Conservation (phyloP, 2,329 filamentous ascomycete genomes). For the Colletotrichum tanaceti region DNA sequence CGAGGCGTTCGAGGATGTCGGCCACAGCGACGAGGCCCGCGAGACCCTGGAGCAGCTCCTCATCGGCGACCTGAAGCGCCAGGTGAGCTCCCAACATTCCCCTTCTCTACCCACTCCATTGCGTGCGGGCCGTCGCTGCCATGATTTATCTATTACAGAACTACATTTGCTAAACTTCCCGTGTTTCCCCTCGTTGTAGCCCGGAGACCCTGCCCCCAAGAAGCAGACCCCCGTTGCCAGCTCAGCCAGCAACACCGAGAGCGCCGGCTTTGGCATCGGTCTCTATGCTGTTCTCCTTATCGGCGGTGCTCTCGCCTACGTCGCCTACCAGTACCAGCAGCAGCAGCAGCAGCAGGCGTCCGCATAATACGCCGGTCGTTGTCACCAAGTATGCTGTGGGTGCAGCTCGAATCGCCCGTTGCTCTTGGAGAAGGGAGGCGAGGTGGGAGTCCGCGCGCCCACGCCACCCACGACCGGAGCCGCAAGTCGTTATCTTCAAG, state of each 20-base stretch:
- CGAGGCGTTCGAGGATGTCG: constrained; percentile 98
- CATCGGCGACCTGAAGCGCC: constrained; percentile 82
- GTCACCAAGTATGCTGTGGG: background rate
- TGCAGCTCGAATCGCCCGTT: constrained; percentile 1
- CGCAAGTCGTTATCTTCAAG: constrained; percentile 8
- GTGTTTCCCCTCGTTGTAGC: constrained; percentile 56
- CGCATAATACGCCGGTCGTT: constrained; percentile 29
- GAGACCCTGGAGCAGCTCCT: constrained; percentile 86
- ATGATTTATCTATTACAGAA: background rate
- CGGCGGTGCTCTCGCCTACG: constrained; percentile 81
- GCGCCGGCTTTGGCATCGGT: constrained; percentile 76
- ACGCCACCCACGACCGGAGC: constrained; percentile 6
- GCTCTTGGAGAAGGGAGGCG: constrained; percentile 1
- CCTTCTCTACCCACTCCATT: background rate
- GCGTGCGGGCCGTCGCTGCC: constrained; percentile 9
- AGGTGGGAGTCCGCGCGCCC: background rate
- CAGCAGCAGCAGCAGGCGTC: constrained; percentile 59
- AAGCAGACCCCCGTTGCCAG: constrained; percentile 62
- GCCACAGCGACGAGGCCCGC: constrained; percentile 97
- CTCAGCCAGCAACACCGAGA: constrained; percentile 59
- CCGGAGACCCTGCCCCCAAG: constrained; percentile 83
- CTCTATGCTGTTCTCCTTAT: constrained; percentile 85
- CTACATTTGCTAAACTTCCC: constrained; percentile 43
- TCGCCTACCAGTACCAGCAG: constrained; percentile 87
- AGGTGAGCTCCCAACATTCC: constrained; percentile 64